Evolutionary conservation across 345 rosid genomes (phyloP).

Genomic region (Hirschfeldia incana): DNA sequence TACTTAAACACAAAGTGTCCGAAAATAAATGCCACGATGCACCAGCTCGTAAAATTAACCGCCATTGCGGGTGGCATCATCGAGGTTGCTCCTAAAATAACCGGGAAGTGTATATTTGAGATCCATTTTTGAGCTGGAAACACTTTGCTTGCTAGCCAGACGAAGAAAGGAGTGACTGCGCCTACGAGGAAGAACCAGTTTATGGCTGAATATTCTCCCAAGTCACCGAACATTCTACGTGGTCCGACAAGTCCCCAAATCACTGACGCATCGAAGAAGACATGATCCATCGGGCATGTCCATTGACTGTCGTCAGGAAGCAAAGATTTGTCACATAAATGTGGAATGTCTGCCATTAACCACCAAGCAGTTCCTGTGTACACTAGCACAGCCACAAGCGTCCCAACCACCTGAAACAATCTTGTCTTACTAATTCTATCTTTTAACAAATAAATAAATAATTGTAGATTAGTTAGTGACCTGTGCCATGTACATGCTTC

Average conservation of each 20-base stretch:
- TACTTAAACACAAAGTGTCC: constrained; percentile 57
- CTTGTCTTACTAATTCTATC: not conserved
- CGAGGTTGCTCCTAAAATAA: constrained; percentile 62
- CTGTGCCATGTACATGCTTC: constrained; percentile 74
- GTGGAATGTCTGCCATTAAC: constrained; percentile 68
- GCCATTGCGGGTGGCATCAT: constrained; percentile 80
- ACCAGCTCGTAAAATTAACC: constrained; percentile 76
- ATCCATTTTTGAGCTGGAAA: constrained; percentile 67
- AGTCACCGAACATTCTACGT: constrained; percentile 67
- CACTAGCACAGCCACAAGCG: constrained; percentile 52
- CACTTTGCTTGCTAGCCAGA: constrained; percentile 66
- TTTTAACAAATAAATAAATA: not conserved
- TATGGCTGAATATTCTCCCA: constrained; percentile 58
- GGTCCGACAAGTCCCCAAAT: constrained; percentile 93
- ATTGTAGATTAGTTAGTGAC: not conserved
- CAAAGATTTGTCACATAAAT: constrained; percentile 57
- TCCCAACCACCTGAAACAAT: constrained; percentile 59
- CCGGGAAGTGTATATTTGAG: constrained; percentile 59
- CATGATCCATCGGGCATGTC: constrained; percentile 70
- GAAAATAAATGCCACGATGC: constrained; percentile 52
- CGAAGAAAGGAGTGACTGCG: constrained; percentile 59
- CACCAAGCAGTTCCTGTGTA: constrained; percentile 80
- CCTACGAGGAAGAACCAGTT: constrained; percentile 79
- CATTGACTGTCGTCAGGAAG: constrained; percentile 68
- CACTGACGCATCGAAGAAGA: constrained; percentile 76